Evolutionary conservation across 164 flowering plant genomes (phyloP), one percentile per base, ranked within the genome.

Genomic region (Vitis rotundifolia): DNA sequence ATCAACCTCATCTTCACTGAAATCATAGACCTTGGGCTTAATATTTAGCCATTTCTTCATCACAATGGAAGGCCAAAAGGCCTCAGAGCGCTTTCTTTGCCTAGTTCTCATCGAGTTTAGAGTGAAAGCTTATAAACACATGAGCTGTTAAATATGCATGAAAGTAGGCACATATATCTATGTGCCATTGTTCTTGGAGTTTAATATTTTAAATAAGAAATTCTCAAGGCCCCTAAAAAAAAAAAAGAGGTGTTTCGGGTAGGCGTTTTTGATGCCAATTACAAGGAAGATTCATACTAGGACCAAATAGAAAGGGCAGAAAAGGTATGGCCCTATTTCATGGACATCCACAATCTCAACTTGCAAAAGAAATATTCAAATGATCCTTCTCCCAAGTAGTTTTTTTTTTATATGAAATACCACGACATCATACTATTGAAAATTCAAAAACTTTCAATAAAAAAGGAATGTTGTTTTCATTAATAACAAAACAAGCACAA

Each of bases 31-130:
- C 76, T 91, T 83, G 1, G 99, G 99, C 89, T 86, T 81, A 65
- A 95, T 88, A 72, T 93, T 92, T 12, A 95, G 77, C 99, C 99
- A 95, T 83, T 95, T 95, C 78, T 95, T 95, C 98, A 95, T 90
- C 70, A 95, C 89, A 77, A 92, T 66, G 22, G 97, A 87, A 57
- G 98, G 99, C 98, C 96, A 91, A 71, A 92, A 94, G 22, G 89
- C 97, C 93, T 88, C 89, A 3, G 95, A 80, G 22, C 86, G 86
- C 79, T 74, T 90, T 63, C 79, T 83, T 72, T 82, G 75, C 71
- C 82, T 74, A 15, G 86, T 54, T 80, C 73, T 87, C 97, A 92
- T 92, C 63, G 58, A 57, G 29, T 52, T 15, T 64, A 15, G 37
- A 63, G 61, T n/a, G 64, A 66, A 62, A 60, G 0, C 8, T 65